Percentiles rank a stretch among this genome's conserved stretches.
Evolutionary conservation across 352 stramenopile species (phyloP).

Genomic region (Pythium scleroteichum): DNA sequence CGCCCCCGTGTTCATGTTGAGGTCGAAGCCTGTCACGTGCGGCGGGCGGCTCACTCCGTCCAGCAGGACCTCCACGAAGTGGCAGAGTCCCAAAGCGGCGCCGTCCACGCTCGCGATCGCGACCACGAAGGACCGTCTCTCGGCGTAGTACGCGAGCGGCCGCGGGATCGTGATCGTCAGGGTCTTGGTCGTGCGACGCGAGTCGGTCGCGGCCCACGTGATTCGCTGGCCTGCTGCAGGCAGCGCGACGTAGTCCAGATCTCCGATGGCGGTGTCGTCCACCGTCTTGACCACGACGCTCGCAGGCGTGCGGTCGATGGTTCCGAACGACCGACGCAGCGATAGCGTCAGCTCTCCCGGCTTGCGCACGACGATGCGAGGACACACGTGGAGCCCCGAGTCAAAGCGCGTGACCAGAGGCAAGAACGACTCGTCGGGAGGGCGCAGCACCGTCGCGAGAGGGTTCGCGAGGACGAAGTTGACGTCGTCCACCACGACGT

Average conservation of each 20-base stretch:
- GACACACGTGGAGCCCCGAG: slow-evolving; percentile 53
- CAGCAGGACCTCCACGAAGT: slow-evolving; percentile 40
- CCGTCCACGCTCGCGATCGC: slow-evolving; percentile 47
- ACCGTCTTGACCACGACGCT: slow-evolving; percentile 42
- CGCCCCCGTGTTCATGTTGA: slow-evolving; percentile 48
- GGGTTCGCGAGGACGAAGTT: slow-evolving; percentile 49
- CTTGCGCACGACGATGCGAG: slow-evolving; percentile 35
- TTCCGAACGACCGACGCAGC: slow-evolving; percentile 55
- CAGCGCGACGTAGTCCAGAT: slow-evolving; percentile 55
- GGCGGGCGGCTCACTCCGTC: slow-evolving; percentile 35
- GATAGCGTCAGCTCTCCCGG: slow-evolving; percentile 42
- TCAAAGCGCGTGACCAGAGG: slow-evolving; percentile 48
- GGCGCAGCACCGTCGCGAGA: slow-evolving; percentile 35
- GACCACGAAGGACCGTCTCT: slow-evolving; percentile 45
- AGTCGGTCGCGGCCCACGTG: slow-evolving; percentile 33
- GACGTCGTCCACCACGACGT: slow-evolving; percentile 42
- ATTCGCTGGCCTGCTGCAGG: slow-evolving; percentile 17
- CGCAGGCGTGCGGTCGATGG: slow-evolving; percentile 25
- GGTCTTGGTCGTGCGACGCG: slow-evolving; percentile 37
- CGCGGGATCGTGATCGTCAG: slow-evolving; percentile 45
- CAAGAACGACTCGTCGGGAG: slow-evolving; percentile 51
- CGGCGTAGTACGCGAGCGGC: slow-evolving; percentile 39
- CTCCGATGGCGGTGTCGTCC: slow-evolving; percentile 45
- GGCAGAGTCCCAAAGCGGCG: slow-evolving; percentile 50
- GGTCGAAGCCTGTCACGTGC: slow-evolving; percentile 42